Percentiles rank a stretch among this genome's conserved stretches.
Evolutionary conservation across 1,284 basidiomycete species (phyloP).

Genomic region (Afroboletus lepidellus): DNA sequence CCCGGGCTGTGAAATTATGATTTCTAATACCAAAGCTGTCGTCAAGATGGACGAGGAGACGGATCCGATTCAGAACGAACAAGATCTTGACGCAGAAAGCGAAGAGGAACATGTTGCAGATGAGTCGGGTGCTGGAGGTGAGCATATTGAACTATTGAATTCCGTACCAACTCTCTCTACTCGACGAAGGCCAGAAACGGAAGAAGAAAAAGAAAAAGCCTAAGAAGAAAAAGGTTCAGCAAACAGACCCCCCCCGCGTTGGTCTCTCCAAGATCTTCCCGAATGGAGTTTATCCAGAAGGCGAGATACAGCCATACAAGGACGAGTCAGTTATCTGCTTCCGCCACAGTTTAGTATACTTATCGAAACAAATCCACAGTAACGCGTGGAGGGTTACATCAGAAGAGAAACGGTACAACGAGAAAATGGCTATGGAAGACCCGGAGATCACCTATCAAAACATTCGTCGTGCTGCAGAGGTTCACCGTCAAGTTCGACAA

Average conservation of each 20-base stretch:
- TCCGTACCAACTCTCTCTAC: neutral
- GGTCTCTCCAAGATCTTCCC: slow-evolving; percentile 90
- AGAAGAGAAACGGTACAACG: slow-evolving; percentile 86
- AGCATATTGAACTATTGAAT: slow-evolving; percentile 5
- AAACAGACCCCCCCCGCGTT: slow-evolving; percentile 92
- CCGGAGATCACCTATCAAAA: slow-evolving; percentile 82
- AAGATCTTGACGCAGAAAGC: slow-evolving; percentile 28
- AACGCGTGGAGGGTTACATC: slow-evolving; percentile 87
- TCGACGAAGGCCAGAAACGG: slow-evolving; percentile 66
- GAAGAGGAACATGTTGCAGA: slow-evolving; percentile 28
- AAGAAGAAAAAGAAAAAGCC: slow-evolving; percentile 95
- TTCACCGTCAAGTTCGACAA: slow-evolving; percentile 90
- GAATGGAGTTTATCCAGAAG: slow-evolving; percentile 84
- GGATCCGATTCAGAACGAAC: slow-evolving; percentile 9
- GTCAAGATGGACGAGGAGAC: slow-evolving; percentile 11
- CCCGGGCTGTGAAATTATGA: slow-evolving; percentile 20
- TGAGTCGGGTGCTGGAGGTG: slow-evolving; percentile 23
- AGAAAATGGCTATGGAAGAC: slow-evolving; percentile 76
- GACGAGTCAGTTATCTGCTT: slow-evolving; percentile 63
- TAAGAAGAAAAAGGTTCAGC: slow-evolving; percentile 79
- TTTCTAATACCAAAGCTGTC: slow-evolving; percentile 15
- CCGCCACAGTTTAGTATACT: neutral
- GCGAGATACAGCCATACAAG: slow-evolving; percentile 90
- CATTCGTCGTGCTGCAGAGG: slow-evolving; percentile 91
- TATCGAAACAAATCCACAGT: slow-evolving; percentile 40